Base-by-base conservation (phyloP, 2,329 filamentous ascomycete genomes). In the Pseudodiploospora longispora region DNA sequence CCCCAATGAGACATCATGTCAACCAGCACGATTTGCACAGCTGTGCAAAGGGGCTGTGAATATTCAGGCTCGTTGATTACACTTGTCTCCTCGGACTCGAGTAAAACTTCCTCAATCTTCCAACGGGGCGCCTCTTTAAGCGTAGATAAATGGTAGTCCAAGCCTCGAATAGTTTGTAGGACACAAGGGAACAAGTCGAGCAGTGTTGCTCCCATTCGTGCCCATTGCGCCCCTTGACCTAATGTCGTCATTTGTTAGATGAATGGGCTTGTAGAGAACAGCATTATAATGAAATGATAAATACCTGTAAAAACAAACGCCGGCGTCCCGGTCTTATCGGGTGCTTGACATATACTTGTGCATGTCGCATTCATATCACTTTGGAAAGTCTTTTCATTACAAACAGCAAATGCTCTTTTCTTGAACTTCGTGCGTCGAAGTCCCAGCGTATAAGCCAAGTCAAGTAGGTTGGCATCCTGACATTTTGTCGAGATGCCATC, bases 21-120 rank as follows among this genome's bases (percentile, higher is more conserved):
- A 4, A 65, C 57, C 3, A 68, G 43, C 5, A 55, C 64, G n/a
- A 66, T 56, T 43, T 68, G 61, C 0, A 66, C 41, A 3, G 54
- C 61, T 2, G 57, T 62, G 38, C 61, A 58, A 1, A 52, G 47
- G 0, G 60, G 49, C 44, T 67, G 63, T 1, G 56, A 53, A 6
- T 57, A 41, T 9, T 53, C 42, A 1, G 59, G 27, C 30, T 43
- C 34, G 29, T 40, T 31, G 12, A 44, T 34, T n/a, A 6, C 36
- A 6, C 27, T 36, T 5, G 33, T 33, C 5, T 27, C 39, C n/a
- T 31, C 27, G 27, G 12, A 6, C 9, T 9, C 36, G 12, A 38
- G 35, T 6, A 46, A 44, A 5, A 37, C 33, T 6, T 38, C 37
- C 10, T 40, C 36, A 10, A 43, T 27, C 5, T 35, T 35, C 40